Base-by-base conservation (phyloP, 352 stramenopile species). In the Globisporangium takayamanum region DNA sequence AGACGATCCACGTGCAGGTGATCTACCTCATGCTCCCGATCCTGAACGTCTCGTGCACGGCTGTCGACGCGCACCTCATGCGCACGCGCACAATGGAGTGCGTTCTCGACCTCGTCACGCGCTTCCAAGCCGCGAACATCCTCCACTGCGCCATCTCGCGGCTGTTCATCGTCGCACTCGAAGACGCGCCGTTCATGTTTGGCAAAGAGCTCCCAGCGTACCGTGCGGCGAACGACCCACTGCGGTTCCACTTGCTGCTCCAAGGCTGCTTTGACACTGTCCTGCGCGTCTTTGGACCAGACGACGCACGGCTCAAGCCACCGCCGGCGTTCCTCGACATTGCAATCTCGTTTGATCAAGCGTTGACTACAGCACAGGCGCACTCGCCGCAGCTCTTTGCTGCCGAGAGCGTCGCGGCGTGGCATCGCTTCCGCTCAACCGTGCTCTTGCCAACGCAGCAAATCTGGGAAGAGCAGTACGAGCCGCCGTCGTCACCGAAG, bases 61-160 rank as follows among this genome's bases (percentile, higher is more conserved):
- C 70, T 12, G 76, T 87, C 5, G 82, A 92, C 49, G 63, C 57
- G 0, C 57, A 73, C 5, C 59, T 87, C 20, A 73, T 84, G 53
- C 50, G 59, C 0, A 51, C 69, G 16, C 58, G 70, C 55, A 74
- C 69, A 2, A 75, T 89, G 26, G 70, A 83, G 47, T 45, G 58
- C 15, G 61, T 84, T 5, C 84, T 98, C 18, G 90, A 98, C 64
- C 74, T 98, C 41, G 88, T 98, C 62, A 65, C 96, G 25, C 78
- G 92, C 5, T 98, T 94, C 68, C 67, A 97, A 0, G 82, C 94
- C 37, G 88, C 97, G 58, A 90, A 67, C 57, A 95, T 78, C 62
- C 62, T 88, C 42, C 80, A 76, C 47, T 88, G 74, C 46, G 74
- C 78, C 20, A 84, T 88, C 42, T 72, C 72, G 2, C 67, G 82